These are phyloP conservation scores for Calonectria naviculata DNA, from an alignment of 2,329 filamentous ascomycete species.

Conservation along the genomic window DNA sequence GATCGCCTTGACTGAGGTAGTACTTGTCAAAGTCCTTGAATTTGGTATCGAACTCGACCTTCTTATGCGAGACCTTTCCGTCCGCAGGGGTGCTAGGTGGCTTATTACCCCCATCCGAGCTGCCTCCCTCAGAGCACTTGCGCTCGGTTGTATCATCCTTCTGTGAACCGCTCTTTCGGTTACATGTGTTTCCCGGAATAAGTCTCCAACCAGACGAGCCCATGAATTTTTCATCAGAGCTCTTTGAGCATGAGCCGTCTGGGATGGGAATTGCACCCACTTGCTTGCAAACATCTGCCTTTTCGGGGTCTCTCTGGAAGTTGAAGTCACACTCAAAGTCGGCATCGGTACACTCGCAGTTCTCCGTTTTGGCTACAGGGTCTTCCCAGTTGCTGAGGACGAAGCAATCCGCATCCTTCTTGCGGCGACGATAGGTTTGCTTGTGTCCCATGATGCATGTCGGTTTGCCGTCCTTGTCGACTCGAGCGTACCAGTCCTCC, in stretches of 20 bases:
- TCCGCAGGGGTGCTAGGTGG: constrained; percentile 65
- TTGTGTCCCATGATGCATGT: constrained; percentile 97
- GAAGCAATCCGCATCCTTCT: constrained; percentile 90
- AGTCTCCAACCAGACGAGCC: constrained; percentile 92
- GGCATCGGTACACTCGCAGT: constrained; percentile 82
- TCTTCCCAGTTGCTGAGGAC: constrained; percentile 88
- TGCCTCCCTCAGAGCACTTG: constrained; percentile 75
- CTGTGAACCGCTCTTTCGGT: constrained; percentile 67
- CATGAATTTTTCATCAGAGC: constrained; percentile 77
- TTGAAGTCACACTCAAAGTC: constrained; percentile 99
- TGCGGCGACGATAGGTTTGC: constrained; percentile 86
- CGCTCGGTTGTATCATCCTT: constrained; percentile 80
- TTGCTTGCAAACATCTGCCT: constrained; percentile 76
- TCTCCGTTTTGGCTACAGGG: constrained; percentile 73
- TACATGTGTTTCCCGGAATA: constrained; percentile 86
- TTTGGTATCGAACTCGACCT: constrained; percentile 71
- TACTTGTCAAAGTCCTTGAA: constrained; percentile 64
- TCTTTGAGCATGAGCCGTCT: constrained; percentile 76
- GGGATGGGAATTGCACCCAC: constrained; percentile 73
- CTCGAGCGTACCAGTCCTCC: constrained; percentile 88
- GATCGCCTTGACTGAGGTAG: constrained; percentile 83
- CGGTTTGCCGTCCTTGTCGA: constrained; percentile 82
- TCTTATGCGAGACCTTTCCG: constrained; percentile 73
- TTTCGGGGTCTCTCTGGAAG: constrained; percentile 74
- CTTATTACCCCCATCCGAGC: constrained; percentile 36